These are phyloP conservation scores for Kwoniella newhampshirensis DNA, from an alignment of 768 basidiomycete genomes.

Conservation along the genomic window DNA sequence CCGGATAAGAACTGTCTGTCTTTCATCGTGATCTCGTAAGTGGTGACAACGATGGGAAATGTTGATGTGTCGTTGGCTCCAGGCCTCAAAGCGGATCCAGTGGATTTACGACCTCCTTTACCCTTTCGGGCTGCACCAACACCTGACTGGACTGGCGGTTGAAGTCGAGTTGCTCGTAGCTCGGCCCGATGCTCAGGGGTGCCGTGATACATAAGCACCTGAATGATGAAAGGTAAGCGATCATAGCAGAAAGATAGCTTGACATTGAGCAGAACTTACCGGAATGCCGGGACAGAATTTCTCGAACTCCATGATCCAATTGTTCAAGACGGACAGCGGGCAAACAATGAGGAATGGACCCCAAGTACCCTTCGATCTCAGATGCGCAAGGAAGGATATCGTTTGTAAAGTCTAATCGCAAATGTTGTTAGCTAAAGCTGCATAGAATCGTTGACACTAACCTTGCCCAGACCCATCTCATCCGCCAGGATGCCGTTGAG, in stretches of 20 bases:
- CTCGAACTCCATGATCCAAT: conserved; percentile 81
- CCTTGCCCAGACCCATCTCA: conserved; percentile 87
- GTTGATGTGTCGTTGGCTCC: conserved; percentile 52
- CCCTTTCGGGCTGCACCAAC: conserved; percentile 36
- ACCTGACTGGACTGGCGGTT: conserved; percentile 46
- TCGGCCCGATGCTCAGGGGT: conserved; percentile 75
- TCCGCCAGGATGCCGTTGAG: conserved; percentile 63
- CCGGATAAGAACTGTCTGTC: conserved; percentile 67
- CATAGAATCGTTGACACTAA: conserved; percentile 11
- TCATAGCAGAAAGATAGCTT: conserved; percentile 53
- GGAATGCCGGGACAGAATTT: conserved; percentile 71
- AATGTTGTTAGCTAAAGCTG: background rate
- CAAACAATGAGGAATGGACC: conserved; percentile 85
- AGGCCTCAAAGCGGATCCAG: conserved; percentile 28
- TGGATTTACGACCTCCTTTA: conserved; percentile 25
- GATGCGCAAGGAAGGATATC: conserved; percentile 87
- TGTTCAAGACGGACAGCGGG: conserved; percentile 87
- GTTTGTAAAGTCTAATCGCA: conserved; percentile 79
- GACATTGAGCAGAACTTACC: conserved; percentile 55
- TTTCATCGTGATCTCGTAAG: conserved; percentile 88
- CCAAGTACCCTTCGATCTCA: conserved; percentile 70
- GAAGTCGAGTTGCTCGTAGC: conserved; percentile 67
- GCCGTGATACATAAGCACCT: conserved; percentile 89
- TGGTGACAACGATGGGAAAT: conserved; percentile 84
- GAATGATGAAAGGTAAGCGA: conserved; percentile 55